A percentile compares a stretch with the other conserved stretches of the same genome.
phyloP scores from a whole-genome alignment of 805 yeast genomes.

The Hanseniaspora guilliermondii region DNA sequence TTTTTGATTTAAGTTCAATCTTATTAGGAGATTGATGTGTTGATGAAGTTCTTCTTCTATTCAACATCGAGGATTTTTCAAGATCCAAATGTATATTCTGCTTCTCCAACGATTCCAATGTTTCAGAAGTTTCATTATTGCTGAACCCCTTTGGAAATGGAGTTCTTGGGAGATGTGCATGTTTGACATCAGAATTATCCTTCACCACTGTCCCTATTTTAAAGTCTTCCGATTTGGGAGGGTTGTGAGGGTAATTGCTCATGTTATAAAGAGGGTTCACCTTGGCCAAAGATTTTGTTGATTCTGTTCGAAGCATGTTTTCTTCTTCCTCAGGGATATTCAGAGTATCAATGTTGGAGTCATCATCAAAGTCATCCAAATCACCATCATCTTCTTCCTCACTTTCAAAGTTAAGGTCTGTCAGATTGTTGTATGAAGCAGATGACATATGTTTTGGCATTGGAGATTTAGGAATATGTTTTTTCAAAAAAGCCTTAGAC shows the following conservation, averaged over 20 bases:
- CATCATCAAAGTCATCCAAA: not conserved
- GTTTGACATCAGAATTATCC: not conserved
- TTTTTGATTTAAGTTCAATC: not conserved
- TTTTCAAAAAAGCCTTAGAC: not conserved
- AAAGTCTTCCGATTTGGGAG: not conserved
- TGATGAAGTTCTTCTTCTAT: constrained; percentile 5
- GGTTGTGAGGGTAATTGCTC: not conserved
- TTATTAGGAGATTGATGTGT: not conserved
- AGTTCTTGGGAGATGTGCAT: constrained; percentile 14
- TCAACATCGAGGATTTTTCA: constrained; percentile 1
- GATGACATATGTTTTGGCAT: constrained; percentile 15
- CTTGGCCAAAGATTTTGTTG: constrained; percentile 4
- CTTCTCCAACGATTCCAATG: not conserved
- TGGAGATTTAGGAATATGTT: constrained; percentile 18
- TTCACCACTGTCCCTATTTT: not conserved
- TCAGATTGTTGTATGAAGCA: not conserved
- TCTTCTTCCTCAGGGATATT: not conserved
- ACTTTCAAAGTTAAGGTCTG: constrained; percentile 2
- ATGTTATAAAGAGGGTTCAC: constrained; percentile 5
- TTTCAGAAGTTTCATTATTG: not conserved
- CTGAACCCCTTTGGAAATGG: constrained; percentile 14
- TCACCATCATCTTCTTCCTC: constrained; percentile 11
- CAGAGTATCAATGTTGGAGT: not conserved
- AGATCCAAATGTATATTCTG: not conserved
- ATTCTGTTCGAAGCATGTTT: constrained; percentile 2